Percentiles rank a stretch among this genome's conserved stretches.
Conservation (phyloP, 306 rosid genomes). For the Macrotyloma uniflorum region DNA sequence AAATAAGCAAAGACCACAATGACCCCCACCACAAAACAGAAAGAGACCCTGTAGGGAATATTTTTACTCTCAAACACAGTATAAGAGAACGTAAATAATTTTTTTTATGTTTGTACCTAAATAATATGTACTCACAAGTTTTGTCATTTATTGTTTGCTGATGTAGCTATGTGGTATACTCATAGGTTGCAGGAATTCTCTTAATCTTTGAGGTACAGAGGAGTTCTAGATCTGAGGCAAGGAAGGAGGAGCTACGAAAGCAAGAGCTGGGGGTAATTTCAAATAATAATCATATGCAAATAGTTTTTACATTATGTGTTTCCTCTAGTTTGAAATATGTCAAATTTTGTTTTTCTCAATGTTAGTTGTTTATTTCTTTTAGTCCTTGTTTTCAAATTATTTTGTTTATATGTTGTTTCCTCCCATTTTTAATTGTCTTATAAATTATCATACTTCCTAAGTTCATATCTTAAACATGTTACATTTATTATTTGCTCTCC, state of each 20-base stretch:
- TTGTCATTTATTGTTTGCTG: slow-evolving; percentile 23
- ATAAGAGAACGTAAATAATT: background rate
- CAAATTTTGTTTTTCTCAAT: background rate
- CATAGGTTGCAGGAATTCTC: slow-evolving; percentile 80
- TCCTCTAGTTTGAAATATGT: slow-evolving; percentile 5
- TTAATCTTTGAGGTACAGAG: slow-evolving; percentile 90
- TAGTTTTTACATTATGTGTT: background rate
- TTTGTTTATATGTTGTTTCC: slow-evolving; percentile 14
- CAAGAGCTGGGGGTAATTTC: slow-evolving; percentile 77
- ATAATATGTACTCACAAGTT: slow-evolving; percentile 20
- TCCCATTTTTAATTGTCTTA: background rate
- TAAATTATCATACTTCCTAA: slow-evolving; percentile 5
- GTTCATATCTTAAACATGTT: background rate
- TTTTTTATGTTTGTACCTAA: slow-evolving; percentile 15
- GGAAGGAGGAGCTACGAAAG: slow-evolving; percentile 84
- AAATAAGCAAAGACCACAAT: background rate
- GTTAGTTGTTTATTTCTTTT: background rate
- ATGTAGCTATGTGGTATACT: slow-evolving; percentile 28
- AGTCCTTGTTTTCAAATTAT: slow-evolving; percentile 22
- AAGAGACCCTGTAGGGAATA: background rate
- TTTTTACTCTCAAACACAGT: background rate
- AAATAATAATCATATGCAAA: background rate
- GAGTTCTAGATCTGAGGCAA: slow-evolving; percentile 89
- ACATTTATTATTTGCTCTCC: slow-evolving; percentile 3
- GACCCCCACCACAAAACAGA: background rate